A percentile compares a stretch with the other conserved stretches of the same genome.
These are phyloP conservation scores for Thielaviopsis euricoi DNA, from an alignment of 2,329 filamentous ascomycete species.

Conservation along the genomic window DNA sequence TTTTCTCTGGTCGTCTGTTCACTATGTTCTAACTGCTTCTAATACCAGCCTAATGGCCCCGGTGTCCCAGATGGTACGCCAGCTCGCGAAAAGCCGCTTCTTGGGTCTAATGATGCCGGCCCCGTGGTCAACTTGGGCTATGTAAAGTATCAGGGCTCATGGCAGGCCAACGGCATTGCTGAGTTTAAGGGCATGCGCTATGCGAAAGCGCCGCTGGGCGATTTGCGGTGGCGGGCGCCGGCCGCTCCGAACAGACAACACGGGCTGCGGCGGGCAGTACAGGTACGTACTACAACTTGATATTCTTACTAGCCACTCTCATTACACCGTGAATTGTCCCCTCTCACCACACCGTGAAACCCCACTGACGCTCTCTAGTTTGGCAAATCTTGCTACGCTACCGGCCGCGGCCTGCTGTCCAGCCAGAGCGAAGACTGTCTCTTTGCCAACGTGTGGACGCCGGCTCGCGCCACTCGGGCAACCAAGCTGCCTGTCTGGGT, in stretches of 20 bases:
- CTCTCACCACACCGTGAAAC: slow-evolving; percentile 13
- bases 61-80: slow-evolving; percentile 1
- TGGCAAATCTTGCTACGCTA: slow-evolving; percentile 8
- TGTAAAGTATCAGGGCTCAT: slow-evolving; percentile 4
- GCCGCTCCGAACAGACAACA: slow-evolving; percentile 18
- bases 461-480: slow-evolving; percentile 17
- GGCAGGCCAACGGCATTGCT: slow-evolving; percentile 6
- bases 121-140: slow-evolving; percentile 1
- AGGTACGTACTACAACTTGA: slow-evolving; percentile 6
- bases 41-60: background rate
- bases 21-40: too few species aligned
- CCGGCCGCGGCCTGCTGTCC: background rate
- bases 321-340: too few species aligned
- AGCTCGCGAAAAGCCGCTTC: background rate
- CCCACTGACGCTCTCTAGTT: slow-evolving; percentile 1
- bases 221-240: slow-evolving; percentile 23
- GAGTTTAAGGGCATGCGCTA: slow-evolving; percentile 23
- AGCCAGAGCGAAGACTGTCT: slow-evolving; percentile 31
- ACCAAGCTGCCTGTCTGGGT: slow-evolving; percentile 24
- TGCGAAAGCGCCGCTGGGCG: slow-evolving; percentile 22
- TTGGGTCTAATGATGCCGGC: background rate
- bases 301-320: slow-evolving; percentile 22
- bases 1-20: too few species aligned
- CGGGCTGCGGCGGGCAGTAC: slow-evolving; percentile 15
- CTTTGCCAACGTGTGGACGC: slow-evolving; percentile 31